A percentile compares a stretch with the other conserved stretches of the same genome.
These are phyloP conservation scores for Zygoascus tannicola DNA, from an alignment of 805 yeast species.

Conservation along the genomic window DNA sequence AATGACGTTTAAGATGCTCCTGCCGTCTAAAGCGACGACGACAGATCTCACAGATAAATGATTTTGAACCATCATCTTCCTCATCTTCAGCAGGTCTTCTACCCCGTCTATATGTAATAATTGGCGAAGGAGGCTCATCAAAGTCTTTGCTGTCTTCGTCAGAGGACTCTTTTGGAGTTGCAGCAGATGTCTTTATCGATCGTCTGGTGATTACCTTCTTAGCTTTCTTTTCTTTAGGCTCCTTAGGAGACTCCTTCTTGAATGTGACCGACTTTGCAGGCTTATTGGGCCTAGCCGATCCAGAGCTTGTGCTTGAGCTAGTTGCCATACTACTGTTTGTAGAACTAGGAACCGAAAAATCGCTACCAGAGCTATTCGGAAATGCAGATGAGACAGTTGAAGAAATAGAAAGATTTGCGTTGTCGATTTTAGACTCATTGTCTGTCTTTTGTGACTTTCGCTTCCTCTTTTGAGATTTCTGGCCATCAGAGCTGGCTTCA, in stretches of 20 bases:
- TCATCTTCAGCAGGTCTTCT: conserved; percentile 49
- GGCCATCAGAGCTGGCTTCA: too few species aligned
- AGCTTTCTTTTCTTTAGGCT: neutral
- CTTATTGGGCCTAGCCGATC: neutral
- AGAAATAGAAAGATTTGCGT: too few species aligned
- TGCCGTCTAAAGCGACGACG: conserved; percentile 60
- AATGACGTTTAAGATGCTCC: conserved; percentile 69
- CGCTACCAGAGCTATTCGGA: too few species aligned
- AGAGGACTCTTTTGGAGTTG: neutral
- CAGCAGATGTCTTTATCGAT: conserved; percentile 1
- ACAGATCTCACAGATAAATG: conserved; percentile 56
- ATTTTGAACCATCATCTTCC: conserved; percentile 35
- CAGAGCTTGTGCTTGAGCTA: too few species aligned
- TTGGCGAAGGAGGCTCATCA: conserved; percentile 1
- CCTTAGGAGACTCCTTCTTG: neutral
- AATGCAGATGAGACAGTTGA: too few species aligned
- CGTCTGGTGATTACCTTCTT: neutral
- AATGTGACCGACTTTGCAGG: neutral
- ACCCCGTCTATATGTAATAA: conserved; percentile 33
- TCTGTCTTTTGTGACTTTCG: too few species aligned
- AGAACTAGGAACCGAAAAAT: too few species aligned
- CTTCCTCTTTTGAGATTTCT: too few species aligned
- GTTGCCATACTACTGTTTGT: too few species aligned
- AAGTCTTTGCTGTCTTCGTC: neutral
- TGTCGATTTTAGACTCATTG: too few species aligned